Conservation (phyloP, 2,329 filamentous ascomycete genomes). For the Trichophyton equinum region DNA sequence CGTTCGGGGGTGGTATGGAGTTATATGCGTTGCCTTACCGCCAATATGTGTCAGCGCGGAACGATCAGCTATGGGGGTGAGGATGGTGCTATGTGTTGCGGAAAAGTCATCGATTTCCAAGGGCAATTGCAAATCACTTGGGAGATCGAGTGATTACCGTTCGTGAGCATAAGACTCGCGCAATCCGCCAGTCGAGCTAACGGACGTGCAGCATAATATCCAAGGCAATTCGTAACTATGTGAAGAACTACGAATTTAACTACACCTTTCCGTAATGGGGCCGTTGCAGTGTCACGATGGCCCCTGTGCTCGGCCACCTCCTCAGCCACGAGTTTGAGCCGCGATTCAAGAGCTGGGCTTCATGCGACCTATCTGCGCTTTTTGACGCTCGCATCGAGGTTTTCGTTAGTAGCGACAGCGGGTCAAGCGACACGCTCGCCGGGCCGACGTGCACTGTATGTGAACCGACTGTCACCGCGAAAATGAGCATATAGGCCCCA, state of each 20-base stretch:
- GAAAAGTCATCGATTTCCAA: slow-evolving; percentile 5
- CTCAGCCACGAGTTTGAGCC: slow-evolving; percentile 4
- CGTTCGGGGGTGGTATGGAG: not conserved
- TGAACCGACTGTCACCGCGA: slow-evolving; percentile 4
- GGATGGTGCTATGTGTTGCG: slow-evolving; percentile 3
- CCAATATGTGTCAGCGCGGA: not conserved
- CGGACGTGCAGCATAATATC: slow-evolving; percentile 4
- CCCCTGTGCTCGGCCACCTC: slow-evolving; percentile 5
- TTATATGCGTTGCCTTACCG: not conserved
- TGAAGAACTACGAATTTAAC: slow-evolving; percentile 5
- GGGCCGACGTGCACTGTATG: slow-evolving; percentile 4
- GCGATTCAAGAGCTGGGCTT: slow-evolving; percentile 5
- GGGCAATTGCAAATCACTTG: slow-evolving; percentile 6
- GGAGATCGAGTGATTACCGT: slow-evolving; percentile 4
- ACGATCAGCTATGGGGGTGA: not conserved
- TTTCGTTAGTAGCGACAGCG: not conserved
- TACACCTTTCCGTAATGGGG: slow-evolving; percentile 4
- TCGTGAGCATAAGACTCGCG: slow-evolving; percentile 1
- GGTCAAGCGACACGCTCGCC: slow-evolving; percentile 5
- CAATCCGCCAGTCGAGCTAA: slow-evolving; percentile 3
- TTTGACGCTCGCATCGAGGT: slow-evolving; percentile 5
- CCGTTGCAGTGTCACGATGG: slow-evolving; percentile 2
- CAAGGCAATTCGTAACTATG: not conserved
- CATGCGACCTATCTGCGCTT: slow-evolving; percentile 5
- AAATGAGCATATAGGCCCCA: slow-evolving; percentile 2